Percentiles rank a stretch among this genome's conserved stretches.
Evolutionary conservation across 176 grass and related monocot species (phyloP).

Genomic region (Raddia guianensis): DNA sequence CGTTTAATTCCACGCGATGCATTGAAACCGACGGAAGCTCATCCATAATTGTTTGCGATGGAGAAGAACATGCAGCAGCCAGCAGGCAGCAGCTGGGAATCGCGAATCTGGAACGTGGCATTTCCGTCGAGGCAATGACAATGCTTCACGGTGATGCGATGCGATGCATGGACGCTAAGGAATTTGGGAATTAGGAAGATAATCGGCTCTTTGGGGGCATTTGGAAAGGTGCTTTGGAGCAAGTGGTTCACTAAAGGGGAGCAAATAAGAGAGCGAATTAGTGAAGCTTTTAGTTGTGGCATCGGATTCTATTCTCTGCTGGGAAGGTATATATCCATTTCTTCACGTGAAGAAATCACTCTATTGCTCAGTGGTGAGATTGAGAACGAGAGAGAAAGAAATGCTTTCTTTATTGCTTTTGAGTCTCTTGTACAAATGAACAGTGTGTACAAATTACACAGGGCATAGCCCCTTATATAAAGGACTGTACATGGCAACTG

Average conservation of each 20-base stretch:
- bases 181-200: slow-evolving; percentile 14
- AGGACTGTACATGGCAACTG: too few species aligned
- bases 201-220: background rate
- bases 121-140: slow-evolving; percentile 38
- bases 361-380: too few species aligned
- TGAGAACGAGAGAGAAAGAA: too few species aligned
- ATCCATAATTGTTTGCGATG: background rate
- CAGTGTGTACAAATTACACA: too few species aligned
- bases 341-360: slow-evolving; percentile 7
- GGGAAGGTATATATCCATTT: slow-evolving; percentile 46
- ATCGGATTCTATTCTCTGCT: slow-evolving; percentile 44
- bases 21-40: background rate
- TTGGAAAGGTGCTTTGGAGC: slow-evolving; percentile 45
- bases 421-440: too few species aligned
- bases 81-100: background rate
- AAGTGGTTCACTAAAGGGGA: slow-evolving; percentile 37
- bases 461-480: too few species aligned
- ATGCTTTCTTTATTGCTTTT: too few species aligned
- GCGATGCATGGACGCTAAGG: background rate
- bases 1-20: background rate
- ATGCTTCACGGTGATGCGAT: background rate
- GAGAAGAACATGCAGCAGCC: slow-evolving; percentile 15
- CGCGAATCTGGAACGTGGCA: background rate
- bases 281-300: slow-evolving; percentile 35
- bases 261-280: slow-evolving; percentile 20